phyloP scores from a whole-genome alignment of 441 rosid genomes.

The Omphalea diandra region DNA sequence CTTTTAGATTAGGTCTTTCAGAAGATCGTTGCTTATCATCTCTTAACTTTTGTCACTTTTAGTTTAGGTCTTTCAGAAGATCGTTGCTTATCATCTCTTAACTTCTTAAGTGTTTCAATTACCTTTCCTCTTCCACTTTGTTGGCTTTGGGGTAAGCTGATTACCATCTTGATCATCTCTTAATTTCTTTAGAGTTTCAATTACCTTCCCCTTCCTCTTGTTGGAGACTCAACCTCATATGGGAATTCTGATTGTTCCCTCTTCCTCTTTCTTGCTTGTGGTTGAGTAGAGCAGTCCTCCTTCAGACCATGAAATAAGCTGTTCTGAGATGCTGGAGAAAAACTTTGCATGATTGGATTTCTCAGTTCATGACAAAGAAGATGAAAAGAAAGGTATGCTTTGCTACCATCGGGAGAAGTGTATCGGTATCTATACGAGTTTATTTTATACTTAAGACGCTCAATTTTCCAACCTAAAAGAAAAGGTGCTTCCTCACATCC shows the following conservation, averaged over 20 bases:
- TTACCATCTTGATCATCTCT: no score
- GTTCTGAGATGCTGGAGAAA: no score
- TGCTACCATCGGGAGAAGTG: constrained; percentile 25
- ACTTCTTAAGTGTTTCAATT: no score
- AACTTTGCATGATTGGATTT: background rate
- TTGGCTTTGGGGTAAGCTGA: background rate
- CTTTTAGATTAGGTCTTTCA: background rate
- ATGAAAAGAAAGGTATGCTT: constrained; percentile 27
- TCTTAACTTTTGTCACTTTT: background rate
- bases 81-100: no score
- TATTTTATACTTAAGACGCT: background rate
- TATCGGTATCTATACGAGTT: constrained; percentile 21
- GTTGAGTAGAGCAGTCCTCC: no score
- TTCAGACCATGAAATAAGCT: no score
- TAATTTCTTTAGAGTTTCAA: background rate
- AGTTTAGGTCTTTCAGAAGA: background rate
- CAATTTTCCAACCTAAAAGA: constrained; percentile 32
- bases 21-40: no score
- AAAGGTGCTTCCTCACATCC: constrained; percentile 25
- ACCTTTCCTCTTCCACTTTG: background rate
- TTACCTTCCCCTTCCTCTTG: background rate
- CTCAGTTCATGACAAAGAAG: constrained; percentile 23
- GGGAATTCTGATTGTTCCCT: background rate
- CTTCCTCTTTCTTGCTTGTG: constrained; percentile 8
- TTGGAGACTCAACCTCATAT: background rate